Conservation (phyloP, 1,284 basidiomycete genomes). For the Austroboletus niveus region DNA sequence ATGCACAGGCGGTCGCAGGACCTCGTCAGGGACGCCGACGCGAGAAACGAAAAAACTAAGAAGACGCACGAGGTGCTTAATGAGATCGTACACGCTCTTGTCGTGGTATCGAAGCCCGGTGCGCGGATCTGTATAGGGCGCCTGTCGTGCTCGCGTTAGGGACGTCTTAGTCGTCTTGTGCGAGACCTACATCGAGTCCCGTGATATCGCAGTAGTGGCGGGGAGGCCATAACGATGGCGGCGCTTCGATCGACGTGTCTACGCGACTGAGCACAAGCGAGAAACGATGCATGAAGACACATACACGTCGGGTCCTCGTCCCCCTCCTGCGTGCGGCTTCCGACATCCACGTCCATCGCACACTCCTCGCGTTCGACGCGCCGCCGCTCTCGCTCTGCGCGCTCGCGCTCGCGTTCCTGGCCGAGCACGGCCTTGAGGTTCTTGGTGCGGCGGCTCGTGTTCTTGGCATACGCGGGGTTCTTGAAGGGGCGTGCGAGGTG, state of each 20-base stretch:
- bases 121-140: constrained; percentile 82
- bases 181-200: constrained; percentile 62
- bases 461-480: constrained; percentile 66
- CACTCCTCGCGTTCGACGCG: constrained; percentile 44
- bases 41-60: background rate
- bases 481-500: constrained; percentile 73
- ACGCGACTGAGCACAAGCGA: background rate
- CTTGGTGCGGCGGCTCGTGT: constrained; percentile 66
- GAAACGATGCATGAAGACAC: constrained; percentile 21
- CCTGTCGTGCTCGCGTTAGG: constrained; percentile 42
- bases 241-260: constrained; percentile 85
- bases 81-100: constrained; percentile 81
- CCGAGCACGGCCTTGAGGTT: constrained; percentile 73
- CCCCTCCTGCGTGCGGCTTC: constrained; percentile 16
- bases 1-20: background rate
- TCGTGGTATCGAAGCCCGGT: constrained; percentile 83
- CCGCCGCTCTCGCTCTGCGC: constrained; percentile 58
- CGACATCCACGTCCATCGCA: constrained; percentile 41
- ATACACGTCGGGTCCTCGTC: constrained; percentile 69
- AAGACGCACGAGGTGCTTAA: constrained; percentile 69
- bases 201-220: constrained; percentile 87
- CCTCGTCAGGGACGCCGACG: background rate
- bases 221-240: constrained; percentile 77
- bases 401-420: constrained; percentile 72
- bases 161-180: background rate